Evolutionary conservation across 495 filamentous ascomycete genomes (phyloP), one percentile per base, ranked within the genome.

Genomic region (Aspergillus hancockii): DNA sequence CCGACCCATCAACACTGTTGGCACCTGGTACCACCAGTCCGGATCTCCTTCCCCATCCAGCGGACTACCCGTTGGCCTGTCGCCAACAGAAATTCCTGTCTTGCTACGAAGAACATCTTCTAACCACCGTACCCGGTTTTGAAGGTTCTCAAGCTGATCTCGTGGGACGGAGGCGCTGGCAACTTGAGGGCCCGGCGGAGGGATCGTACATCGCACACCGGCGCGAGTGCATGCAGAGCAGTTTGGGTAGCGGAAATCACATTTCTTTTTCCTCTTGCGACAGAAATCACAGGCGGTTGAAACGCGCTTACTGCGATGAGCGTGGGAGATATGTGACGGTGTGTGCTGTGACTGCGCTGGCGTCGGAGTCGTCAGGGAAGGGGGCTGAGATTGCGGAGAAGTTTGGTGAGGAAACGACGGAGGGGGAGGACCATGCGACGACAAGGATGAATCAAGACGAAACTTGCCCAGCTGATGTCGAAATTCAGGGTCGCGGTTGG

Each of bases 181-280:
- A 53, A 77, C 70, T 52, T 77, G 74, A 13, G 74, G 75, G 4
- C 76, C 75, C 6, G 74, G 74, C 2, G 76, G 75, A 13, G 75
- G 74, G 28, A 79, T 75, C 46, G 76, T 79, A 56, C 80, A 83
- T 51, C 79, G 77, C 18, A 83, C 78, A 8, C 79, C 76, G 41
- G 79, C 79, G 40, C 79, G 77, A 10, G 75, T 75, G 54, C 80
- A 83, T 16, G 79, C 78, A 18, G 79, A 76, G 57, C 80, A 83
- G 58, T 79, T 81, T 31, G 80, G 80, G 43, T 82, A 83, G 34
- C 75, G 73, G 53, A 82, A 81, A 57, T 83, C 80, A 62, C 80
- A 83, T 69, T 81, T 81, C 51, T 81, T 83, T 68, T 83, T 83
- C 12, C 80, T 67, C 54, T 78, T 80, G 47, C 80, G 75, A 68